These are phyloP conservation scores for Xylariaceae sp. DNA, from an alignment of 2,329 filamentous ascomycete genomes.

Conservation along the genomic window DNA sequence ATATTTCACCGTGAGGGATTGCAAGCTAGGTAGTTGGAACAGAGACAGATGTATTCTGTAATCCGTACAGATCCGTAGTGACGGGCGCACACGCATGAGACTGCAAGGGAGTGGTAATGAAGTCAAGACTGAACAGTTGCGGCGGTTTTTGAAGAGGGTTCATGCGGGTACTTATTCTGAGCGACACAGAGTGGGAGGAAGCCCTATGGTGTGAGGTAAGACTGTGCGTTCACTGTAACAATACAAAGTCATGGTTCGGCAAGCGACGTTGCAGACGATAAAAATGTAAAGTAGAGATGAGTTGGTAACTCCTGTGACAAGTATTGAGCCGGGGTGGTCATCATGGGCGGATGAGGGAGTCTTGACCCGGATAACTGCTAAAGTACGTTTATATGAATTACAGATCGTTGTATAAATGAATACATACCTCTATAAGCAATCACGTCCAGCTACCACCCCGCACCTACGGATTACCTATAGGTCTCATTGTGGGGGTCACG, in stretches of 20 bases:
- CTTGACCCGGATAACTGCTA: constrained; percentile 1
- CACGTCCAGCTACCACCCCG: too few species aligned
- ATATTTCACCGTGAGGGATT: neutral
- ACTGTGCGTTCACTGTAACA: too few species aligned
- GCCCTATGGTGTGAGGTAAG: too few species aligned
- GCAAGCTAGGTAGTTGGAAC: neutral
- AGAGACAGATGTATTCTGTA: neutral
- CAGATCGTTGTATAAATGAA: too few species aligned
- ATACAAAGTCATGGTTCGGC: neutral
- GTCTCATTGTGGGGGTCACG: too few species aligned
- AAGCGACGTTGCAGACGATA: constrained; percentile 13
- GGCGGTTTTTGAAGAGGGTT: constrained; percentile 15
- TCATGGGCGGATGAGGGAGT: constrained; percentile 9
- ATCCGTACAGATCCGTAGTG: neutral
- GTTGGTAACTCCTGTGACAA: too few species aligned
- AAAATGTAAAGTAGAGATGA: constrained; percentile 11
- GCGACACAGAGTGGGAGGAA: neutral
- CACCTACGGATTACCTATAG: too few species aligned
- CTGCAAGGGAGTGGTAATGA: neutral
- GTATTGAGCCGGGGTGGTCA: too few species aligned
- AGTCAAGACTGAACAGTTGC: constrained; percentile 11
- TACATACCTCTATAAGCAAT: neutral
- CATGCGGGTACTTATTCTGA: constrained; percentile 12
- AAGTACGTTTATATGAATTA: too few species aligned
- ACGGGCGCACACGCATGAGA: neutral